Percentiles rank a stretch among this genome's conserved stretches.
Conservation (phyloP, 805 yeast genomes). For the Soucietia sequanensis region DNA sequence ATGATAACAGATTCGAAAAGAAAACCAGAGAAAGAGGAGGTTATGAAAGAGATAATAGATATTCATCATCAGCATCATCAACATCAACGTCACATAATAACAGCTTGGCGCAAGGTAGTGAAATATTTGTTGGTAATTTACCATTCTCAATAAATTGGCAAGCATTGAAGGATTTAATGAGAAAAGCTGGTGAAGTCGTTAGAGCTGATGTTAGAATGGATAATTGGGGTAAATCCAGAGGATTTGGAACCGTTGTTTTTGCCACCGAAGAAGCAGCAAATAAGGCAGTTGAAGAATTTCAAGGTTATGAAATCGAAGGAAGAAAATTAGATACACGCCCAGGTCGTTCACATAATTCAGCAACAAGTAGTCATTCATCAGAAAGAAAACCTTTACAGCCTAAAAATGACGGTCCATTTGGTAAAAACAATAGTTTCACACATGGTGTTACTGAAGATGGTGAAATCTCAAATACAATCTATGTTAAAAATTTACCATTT, state of each 20-base stretch:
- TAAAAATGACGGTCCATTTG: constrained; percentile 10
- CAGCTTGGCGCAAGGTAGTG: constrained; percentile 34
- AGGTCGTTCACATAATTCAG: constrained; percentile 37
- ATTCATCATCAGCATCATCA: constrained; percentile 5
- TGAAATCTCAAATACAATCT: constrained; percentile 49
- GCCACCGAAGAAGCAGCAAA: constrained; percentile 64
- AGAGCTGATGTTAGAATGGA: constrained; percentile 78
- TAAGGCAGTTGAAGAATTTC: constrained; percentile 65
- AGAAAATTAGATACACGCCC: constrained; percentile 77
- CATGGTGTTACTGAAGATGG: constrained; percentile 64
- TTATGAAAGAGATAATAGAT: constrained; percentile 26
- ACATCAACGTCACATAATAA: constrained; percentile 7
- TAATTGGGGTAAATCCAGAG: constrained; percentile 73
- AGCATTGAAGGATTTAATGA: constrained; percentile 79
- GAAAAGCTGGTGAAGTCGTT: constrained; percentile 70
- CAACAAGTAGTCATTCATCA: constrained; percentile 3
- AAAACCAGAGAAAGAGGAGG: constrained; percentile 15
- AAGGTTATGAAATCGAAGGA: constrained; percentile 73
- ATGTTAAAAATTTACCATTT: constrained; percentile 79
- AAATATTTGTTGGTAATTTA: constrained; percentile 75
- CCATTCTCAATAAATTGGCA: constrained; percentile 86
- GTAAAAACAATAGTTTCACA: constrained; percentile 56
- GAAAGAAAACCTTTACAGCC: too few relatives aligned
- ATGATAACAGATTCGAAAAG: constrained; percentile 9
- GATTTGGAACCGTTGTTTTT: constrained; percentile 80